phyloP scores from a whole-genome alignment of 495 filamentous ascomycete genomes.

The Hamigera avellanea region DNA sequence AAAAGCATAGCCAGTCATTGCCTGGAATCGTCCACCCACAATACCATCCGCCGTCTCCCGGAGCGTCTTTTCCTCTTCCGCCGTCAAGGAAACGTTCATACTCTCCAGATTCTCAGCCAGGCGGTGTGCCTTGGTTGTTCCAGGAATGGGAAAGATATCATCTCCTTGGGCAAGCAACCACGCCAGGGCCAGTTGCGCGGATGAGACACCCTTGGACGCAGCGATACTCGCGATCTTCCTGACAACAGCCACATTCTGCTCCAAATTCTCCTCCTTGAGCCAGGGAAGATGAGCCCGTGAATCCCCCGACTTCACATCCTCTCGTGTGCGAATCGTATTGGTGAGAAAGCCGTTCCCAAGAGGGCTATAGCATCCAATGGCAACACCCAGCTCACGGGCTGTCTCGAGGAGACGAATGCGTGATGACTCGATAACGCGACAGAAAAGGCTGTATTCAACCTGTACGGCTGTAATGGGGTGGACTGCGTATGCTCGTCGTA shows the following conservation, averaged over 20 bases:
- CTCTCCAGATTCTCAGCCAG: slow-evolving; percentile 42
- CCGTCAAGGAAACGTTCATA: slow-evolving; percentile 5
- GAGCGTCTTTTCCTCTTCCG: slow-evolving; percentile 7
- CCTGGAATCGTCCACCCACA: slow-evolving; percentile 12
- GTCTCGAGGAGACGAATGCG: slow-evolving; percentile 39
- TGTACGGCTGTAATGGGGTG: slow-evolving; percentile 53
- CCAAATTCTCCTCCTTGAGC: slow-evolving; percentile 38
- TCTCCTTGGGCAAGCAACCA: slow-evolving; percentile 50
- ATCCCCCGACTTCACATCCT: slow-evolving; percentile 37
- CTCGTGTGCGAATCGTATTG: slow-evolving; percentile 27
- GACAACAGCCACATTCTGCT: slow-evolving; percentile 37
- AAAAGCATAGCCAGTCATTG: slow-evolving; percentile 11
- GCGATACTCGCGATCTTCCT: slow-evolving; percentile 32
- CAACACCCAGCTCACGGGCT: slow-evolving; percentile 50
- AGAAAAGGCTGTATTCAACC: slow-evolving; percentile 51
- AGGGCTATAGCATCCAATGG: slow-evolving; percentile 49
- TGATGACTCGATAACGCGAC: slow-evolving; percentile 44
- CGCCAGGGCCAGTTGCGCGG: slow-evolving; percentile 41
- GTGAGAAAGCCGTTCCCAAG: slow-evolving; percentile 48
- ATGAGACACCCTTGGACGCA: slow-evolving; percentile 31
- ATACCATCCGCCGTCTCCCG: slow-evolving; percentile 4
- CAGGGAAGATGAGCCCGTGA: slow-evolving; percentile 29
- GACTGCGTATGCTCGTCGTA: slow-evolving; percentile 49
- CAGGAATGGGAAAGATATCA: slow-evolving; percentile 51
- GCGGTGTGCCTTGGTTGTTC: slow-evolving; percentile 44